phyloP scores from a whole-genome alignment of 2,329 filamentous ascomycete genomes.

The Xylariaceae sp. region DNA sequence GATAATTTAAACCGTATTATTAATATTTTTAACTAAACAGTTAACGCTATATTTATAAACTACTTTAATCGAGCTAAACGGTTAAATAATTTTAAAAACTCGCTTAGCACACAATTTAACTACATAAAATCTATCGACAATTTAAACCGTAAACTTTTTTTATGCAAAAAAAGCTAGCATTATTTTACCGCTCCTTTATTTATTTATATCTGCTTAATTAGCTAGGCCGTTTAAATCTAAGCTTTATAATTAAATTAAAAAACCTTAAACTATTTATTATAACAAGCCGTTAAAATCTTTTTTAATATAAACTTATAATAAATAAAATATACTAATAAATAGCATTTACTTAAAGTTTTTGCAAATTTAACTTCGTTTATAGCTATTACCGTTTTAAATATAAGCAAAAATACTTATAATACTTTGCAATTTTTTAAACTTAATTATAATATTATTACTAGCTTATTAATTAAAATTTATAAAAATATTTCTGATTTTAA shows the following conservation, averaged over 20 bases:
- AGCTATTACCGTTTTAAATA: constrained; percentile 18
- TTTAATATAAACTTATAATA: constrained; percentile 12
- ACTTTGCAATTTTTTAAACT: constrained; percentile 26
- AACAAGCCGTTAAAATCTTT: constrained; percentile 1
- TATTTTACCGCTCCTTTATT: too few species aligned
- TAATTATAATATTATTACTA: constrained; percentile 27
- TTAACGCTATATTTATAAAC: too few species aligned
- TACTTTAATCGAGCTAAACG: too few species aligned
- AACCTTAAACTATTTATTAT: background rate
- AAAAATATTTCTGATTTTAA: constrained; percentile 20
- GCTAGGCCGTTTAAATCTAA: too few species aligned
- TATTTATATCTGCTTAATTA: too few species aligned
- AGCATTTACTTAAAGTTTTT: constrained; percentile 16
- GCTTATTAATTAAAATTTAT: constrained; percentile 20
- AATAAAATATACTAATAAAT: constrained; percentile 24
- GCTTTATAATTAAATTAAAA: background rate
- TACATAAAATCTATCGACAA: too few species aligned
- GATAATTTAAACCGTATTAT: too few species aligned
- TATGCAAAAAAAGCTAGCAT: too few species aligned
- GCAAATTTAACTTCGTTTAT: constrained; percentile 22
- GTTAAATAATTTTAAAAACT: too few species aligned
- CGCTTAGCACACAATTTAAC: background rate
- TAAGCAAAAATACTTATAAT: constrained; percentile 2
- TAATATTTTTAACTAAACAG: too few species aligned
- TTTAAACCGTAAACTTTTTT: too few species aligned